Evolutionary conservation across 345 rosid genomes (phyloP).

Genomic region (Turritis glabra): DNA sequence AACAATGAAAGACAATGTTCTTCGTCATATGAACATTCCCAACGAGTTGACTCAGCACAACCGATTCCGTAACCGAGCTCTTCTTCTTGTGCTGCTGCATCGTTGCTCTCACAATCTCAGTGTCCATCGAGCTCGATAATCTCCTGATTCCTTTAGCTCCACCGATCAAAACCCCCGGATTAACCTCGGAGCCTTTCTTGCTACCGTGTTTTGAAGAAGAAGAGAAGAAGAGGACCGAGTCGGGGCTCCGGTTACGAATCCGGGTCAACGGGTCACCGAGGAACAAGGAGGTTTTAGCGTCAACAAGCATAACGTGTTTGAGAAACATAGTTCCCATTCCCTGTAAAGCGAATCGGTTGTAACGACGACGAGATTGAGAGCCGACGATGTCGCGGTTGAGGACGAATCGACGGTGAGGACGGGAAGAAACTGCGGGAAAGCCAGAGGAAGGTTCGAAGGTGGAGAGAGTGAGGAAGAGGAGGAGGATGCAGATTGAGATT

Average conservation of each 20-base stretch:
- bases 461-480: conserved; percentile 73
- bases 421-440: conserved; percentile 30
- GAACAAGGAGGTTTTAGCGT: conserved; percentile 52
- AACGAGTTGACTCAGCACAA: conserved; percentile 66
- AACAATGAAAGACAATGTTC: too few relatives aligned
- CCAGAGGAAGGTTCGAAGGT: conserved; percentile 67
- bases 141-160: conserved; percentile 75
- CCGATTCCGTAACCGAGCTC: conserved; percentile 54
- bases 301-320: conserved; percentile 67
- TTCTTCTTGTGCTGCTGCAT: conserved; percentile 64
- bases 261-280: conserved; percentile 75
- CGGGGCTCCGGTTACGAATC: conserved; percentile 59
- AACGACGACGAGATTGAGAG: not conserved
- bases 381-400: conserved; percentile 31
- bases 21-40: conserved; percentile 49
- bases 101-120: conserved; percentile 65
- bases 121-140: conserved; percentile 62
- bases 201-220: conserved; percentile 38
- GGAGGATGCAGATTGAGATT: conserved; percentile 71
- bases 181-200: conserved; percentile 48
- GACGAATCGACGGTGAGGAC: conserved; percentile 38
- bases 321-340: conserved; percentile 42
- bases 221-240: conserved; percentile 51
- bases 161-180: conserved; percentile 67
- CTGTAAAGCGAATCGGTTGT: conserved; percentile 26